These are phyloP conservation scores for Trametes meyenii DNA, from an alignment of 768 basidiomycete genomes.

Conservation along the genomic window DNA sequence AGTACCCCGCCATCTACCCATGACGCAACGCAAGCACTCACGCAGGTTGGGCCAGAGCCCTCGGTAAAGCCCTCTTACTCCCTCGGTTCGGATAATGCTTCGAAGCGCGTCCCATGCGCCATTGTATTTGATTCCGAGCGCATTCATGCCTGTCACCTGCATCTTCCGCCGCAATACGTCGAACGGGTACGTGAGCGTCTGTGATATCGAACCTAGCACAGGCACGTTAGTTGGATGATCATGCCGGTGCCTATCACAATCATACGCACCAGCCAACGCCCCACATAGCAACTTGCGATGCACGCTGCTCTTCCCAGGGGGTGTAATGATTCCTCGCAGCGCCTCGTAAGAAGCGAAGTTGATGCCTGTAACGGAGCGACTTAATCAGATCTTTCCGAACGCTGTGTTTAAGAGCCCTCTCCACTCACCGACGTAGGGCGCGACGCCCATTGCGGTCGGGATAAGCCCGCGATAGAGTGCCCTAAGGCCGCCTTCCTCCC, in stretches of 20 bases:
- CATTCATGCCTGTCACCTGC: constrained; percentile 85
- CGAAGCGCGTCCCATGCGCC: constrained; percentile 80
- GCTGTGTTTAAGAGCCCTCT: not conserved
- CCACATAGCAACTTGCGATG: constrained; percentile 80
- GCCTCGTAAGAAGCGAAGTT: constrained; percentile 96
- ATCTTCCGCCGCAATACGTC: constrained; percentile 95
- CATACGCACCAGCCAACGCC: constrained; percentile 72
- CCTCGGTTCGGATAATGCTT: constrained; percentile 73
- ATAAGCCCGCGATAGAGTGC: constrained; percentile 86
- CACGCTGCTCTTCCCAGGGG: constrained; percentile 75
- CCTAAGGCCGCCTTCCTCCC: constrained; percentile 88
- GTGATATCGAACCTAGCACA: constrained; percentile 77
- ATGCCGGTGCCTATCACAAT: not conserved
- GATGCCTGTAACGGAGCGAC: constrained; percentile 46
- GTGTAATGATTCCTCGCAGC: constrained; percentile 71
- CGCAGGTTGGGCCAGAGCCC: constrained; percentile 89
- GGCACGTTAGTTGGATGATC: constrained; percentile 7
- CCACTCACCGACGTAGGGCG: constrained; percentile 67
- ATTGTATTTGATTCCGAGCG: constrained; percentile 65
- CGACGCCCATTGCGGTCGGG: constrained; percentile 86
- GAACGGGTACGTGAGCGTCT: constrained; percentile 94
- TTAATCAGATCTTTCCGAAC: constrained; percentile 4
- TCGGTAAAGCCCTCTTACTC: constrained; percentile 75
- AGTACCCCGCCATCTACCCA: constrained; percentile 8
- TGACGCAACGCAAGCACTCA: constrained; percentile 44